Conservation (phyloP, 257 asterid species). For the Mitragyna speciosa region DNA sequence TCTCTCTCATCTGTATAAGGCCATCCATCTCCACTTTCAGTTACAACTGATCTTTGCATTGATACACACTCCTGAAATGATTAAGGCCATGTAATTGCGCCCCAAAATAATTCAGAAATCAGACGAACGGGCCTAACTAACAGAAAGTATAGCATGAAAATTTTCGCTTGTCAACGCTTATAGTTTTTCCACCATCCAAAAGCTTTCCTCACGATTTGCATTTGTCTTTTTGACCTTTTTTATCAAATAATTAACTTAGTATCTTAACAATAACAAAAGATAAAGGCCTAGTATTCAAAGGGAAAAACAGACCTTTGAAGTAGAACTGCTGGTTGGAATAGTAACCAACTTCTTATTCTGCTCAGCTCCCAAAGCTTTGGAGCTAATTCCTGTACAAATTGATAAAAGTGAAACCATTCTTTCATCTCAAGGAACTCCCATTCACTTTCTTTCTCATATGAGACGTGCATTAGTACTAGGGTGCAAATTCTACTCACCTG, state of each 20-base stretch:
- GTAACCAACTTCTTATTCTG: slow-evolving; percentile 32
- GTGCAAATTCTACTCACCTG: slow-evolving; percentile 24
- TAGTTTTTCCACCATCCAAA: slow-evolving; percentile 49
- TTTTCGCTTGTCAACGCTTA: slow-evolving; percentile 28
- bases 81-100: slow-evolving; percentile 25
- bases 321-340: slow-evolving; percentile 29
- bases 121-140: slow-evolving; percentile 32
- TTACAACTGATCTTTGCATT: slow-evolving; percentile 44
- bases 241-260: slow-evolving; percentile 24
- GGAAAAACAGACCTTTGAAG: slow-evolving; percentile 39
- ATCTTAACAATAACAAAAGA: background rate
- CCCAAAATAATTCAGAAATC: slow-evolving; percentile 42
- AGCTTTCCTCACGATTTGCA: slow-evolving; percentile 11
- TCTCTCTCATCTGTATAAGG: slow-evolving; percentile 31
- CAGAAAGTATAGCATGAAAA: slow-evolving; percentile 48
- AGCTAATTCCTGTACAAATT: slow-evolving; percentile 35
- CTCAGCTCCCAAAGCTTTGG: slow-evolving; percentile 36
- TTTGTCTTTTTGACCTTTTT: slow-evolving; percentile 31
- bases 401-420: background rate
- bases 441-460: background rate
- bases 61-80: slow-evolving; percentile 49
- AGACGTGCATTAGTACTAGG: background rate
- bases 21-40: slow-evolving; percentile 40
- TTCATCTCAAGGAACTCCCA: background rate
- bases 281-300: background rate